These are phyloP conservation scores for Spinacia oleracea DNA, from an alignment of 179 eudicot genomes.

Conservation along the genomic window DNA sequence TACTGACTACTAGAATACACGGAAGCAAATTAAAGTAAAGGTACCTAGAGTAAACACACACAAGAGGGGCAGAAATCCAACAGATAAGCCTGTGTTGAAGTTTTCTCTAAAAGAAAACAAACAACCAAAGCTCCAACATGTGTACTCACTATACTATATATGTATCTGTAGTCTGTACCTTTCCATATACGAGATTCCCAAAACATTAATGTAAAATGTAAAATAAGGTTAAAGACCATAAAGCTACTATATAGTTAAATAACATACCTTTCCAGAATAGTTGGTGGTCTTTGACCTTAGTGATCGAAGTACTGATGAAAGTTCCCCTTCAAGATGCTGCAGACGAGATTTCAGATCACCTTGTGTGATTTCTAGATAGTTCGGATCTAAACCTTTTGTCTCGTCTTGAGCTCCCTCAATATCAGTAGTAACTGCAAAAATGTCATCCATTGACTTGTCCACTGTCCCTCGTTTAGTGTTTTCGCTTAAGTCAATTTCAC, in stretches of 20 bases:
- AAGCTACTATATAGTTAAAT: no score
- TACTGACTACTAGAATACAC: not conserved
- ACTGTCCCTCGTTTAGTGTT: constrained; percentile 22
- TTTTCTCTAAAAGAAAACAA: not conserved
- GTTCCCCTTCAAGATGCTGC: constrained; percentile 68
- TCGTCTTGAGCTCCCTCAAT: constrained; percentile 29
- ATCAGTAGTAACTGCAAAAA: constrained; percentile 26
- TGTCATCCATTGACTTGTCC: constrained; percentile 31
- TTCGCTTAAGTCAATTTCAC: constrained; percentile 45
- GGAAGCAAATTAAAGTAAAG: no score
- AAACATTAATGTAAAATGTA: not conserved
- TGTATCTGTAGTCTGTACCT: not conserved
- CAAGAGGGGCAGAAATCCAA: not conserved
- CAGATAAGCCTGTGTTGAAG: not conserved
- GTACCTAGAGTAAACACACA: no score
- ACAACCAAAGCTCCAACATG: not conserved
- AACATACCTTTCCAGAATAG: constrained; percentile 42
- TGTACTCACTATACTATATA: no score
- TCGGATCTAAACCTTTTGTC: constrained; percentile 18
- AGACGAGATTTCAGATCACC: constrained; percentile 54
- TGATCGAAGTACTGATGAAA: constrained; percentile 53
- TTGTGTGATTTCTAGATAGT: constrained; percentile 24
- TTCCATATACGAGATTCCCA: not conserved
- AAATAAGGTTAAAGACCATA: not conserved
- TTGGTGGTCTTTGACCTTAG: constrained; percentile 49